A percentile compares a stretch with the other conserved stretches of the same genome.
Evolutionary conservation across 2,329 filamentous ascomycete genomes (phyloP).

Genomic region (Monosporascus sp.): DNA sequence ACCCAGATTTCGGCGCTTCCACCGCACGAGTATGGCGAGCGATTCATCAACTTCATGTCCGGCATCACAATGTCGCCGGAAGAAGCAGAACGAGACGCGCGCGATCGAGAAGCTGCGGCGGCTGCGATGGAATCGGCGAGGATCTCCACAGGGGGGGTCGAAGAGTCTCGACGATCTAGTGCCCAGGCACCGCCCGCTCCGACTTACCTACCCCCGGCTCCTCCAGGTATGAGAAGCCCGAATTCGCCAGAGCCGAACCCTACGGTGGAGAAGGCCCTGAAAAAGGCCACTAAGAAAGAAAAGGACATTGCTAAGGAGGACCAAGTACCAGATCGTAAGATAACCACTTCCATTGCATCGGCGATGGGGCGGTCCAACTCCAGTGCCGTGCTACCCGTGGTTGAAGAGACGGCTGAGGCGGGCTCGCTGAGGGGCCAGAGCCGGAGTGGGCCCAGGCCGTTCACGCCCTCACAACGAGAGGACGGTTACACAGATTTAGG

Average conservation of each 20-base stretch:
- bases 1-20: constrained; percentile 89
- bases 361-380: constrained; percentile 21
- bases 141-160: not conserved
- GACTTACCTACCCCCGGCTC: constrained; percentile 26
- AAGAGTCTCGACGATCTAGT: not conserved
- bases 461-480: constrained; percentile 29
- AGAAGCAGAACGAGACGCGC: constrained; percentile 66
- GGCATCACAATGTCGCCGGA: constrained; percentile 87
- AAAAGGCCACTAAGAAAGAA: constrained; percentile 23
- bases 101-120: constrained; percentile 50
- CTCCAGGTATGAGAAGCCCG: constrained; percentile 26
- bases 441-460: constrained; percentile 30
- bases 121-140: constrained; percentile 29
- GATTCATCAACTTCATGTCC: constrained; percentile 88
- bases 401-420: constrained; percentile 83
- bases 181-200: constrained; percentile 17
- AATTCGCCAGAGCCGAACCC: constrained; percentile 26
- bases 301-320: constrained; percentile 26
- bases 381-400: constrained; percentile 62
- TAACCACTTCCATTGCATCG: constrained; percentile 21
- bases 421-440: constrained; percentile 59
- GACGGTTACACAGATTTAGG: constrained; percentile 30
- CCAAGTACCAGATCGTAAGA: constrained; percentile 25
- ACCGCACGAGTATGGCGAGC: constrained; percentile 84
- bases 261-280: constrained; percentile 23